phyloP scores from a whole-genome alignment of 2,329 filamentous ascomycete genomes.

The Aspergillus pseudoviridinutans region DNA sequence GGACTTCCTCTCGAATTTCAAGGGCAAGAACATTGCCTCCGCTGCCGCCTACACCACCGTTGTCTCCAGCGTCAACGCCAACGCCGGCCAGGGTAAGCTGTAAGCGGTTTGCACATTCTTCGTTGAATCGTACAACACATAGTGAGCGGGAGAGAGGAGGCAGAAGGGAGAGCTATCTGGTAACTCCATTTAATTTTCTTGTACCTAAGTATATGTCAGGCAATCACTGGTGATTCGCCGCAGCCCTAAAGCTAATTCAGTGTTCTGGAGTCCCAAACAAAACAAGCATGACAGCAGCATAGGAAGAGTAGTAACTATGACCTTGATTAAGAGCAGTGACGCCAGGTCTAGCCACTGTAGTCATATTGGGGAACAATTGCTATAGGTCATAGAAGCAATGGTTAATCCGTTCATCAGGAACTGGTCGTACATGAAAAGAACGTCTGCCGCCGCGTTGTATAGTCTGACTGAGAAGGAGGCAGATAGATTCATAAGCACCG shows the following conservation, averaged over 20 bases:
- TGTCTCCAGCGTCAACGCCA: constrained; percentile 35
- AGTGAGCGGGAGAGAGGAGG: too few species aligned
- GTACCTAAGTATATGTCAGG: neutral
- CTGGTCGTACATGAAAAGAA: too few species aligned
- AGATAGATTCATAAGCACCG: too few species aligned
- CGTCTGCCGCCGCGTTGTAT: too few species aligned
- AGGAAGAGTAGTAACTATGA: neutral
- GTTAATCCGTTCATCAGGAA: too few species aligned
- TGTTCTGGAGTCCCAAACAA: neutral
- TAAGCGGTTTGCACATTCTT: constrained; percentile 15
- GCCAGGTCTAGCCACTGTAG: too few species aligned
- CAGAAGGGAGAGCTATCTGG: neutral
- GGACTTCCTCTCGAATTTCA: constrained; percentile 48
- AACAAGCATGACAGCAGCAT: neutral
- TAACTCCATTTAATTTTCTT: neutral
- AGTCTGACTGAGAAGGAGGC: too few species aligned
- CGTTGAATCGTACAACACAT: neutral
- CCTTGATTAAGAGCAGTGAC: too few species aligned
- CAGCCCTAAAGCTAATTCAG: neutral
- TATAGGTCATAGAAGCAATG: too few species aligned
- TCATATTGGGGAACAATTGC: too few species aligned
- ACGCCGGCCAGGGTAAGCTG: constrained; percentile 46
- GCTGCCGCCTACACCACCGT: constrained; percentile 35
- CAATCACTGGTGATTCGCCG: neutral
- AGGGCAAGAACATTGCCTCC: constrained; percentile 50